Evolutionary conservation across 139 green algal species (phyloP).

Genomic region (Micromonas pusilla): DNA sequence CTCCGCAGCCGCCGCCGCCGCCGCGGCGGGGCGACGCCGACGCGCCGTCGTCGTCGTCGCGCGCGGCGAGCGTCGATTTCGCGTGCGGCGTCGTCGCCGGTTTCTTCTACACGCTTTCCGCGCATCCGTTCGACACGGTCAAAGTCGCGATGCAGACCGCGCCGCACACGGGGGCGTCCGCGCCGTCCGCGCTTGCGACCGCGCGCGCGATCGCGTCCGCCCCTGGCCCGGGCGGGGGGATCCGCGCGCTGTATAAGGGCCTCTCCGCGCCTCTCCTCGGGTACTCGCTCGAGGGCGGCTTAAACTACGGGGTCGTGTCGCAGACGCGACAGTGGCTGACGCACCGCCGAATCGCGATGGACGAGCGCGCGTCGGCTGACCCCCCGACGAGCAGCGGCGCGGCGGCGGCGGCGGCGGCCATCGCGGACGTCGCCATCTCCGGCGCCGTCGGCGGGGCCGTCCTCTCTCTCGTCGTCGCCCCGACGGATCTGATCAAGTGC

Average conservation of each 20-base stretch:
- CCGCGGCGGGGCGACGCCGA: background rate
- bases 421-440: background rate
- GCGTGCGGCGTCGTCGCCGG: conserved; percentile 8
- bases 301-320: background rate
- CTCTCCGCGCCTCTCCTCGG: background rate
- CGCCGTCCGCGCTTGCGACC: background rate
- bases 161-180: background rate
- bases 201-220: background rate
- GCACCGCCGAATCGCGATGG: too few species aligned
- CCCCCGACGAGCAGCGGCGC: too few species aligned
- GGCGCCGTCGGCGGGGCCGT: background rate
- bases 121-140: conserved; percentile 2
- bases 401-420: too few species aligned
- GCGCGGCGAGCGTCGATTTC: background rate
- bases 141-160: background rate
- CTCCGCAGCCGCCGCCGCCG: too few species aligned
- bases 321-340: background rate
- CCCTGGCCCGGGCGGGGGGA: background rate
- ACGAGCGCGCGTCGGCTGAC: too few species aligned
- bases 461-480: background rate
- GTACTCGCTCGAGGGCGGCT: background rate
- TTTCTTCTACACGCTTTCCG: background rate
- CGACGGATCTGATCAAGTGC: background rate
- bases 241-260: background rate
- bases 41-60: background rate